phyloP scores from a whole-genome alignment of 2,329 filamentous ascomycete genomes.

The Tolypocladium tundrense region DNA sequence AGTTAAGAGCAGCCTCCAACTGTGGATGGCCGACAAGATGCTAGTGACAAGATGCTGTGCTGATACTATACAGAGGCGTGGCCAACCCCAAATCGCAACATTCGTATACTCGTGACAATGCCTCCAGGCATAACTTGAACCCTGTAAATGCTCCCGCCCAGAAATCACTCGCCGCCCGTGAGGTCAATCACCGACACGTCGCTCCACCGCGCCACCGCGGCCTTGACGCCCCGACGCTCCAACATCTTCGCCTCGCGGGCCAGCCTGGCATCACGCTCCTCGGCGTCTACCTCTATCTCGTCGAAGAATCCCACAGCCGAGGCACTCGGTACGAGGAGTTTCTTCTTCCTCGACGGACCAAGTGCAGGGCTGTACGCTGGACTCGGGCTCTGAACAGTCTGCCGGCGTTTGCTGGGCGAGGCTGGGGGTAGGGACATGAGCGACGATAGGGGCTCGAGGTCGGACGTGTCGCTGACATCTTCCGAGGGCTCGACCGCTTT shows the following conservation, averaged over 20 bases:
- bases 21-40: not conserved
- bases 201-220: slow-evolving; percentile 15
- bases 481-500: not conserved
- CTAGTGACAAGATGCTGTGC: not conserved
- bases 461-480: slow-evolving; percentile 8
- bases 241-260: slow-evolving; percentile 10
- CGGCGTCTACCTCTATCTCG: slow-evolving; percentile 16
- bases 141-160: not conserved
- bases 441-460: slow-evolving; percentile 3
- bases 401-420: not conserved
- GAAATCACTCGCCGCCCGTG: slow-evolving; percentile 8
- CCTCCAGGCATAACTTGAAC: not conserved
- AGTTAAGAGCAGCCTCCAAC: not conserved
- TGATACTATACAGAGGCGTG: not conserved
- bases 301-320: slow-evolving; percentile 28
- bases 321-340: slow-evolving; percentile 25
- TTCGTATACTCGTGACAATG: not conserved
- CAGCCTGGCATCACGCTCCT: slow-evolving; percentile 14
- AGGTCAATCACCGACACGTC: slow-evolving; percentile 24
- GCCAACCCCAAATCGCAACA: not conserved
- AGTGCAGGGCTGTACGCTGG: slow-evolving; percentile 3
- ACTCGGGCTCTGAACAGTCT: slow-evolving; percentile 3
- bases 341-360: slow-evolving; percentile 20
- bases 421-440: not conserved
- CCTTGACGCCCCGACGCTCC: slow-evolving; percentile 6